Conservation (phyloP, 2,329 filamentous ascomycete genomes). For the Fusarium pininemorale region DNA sequence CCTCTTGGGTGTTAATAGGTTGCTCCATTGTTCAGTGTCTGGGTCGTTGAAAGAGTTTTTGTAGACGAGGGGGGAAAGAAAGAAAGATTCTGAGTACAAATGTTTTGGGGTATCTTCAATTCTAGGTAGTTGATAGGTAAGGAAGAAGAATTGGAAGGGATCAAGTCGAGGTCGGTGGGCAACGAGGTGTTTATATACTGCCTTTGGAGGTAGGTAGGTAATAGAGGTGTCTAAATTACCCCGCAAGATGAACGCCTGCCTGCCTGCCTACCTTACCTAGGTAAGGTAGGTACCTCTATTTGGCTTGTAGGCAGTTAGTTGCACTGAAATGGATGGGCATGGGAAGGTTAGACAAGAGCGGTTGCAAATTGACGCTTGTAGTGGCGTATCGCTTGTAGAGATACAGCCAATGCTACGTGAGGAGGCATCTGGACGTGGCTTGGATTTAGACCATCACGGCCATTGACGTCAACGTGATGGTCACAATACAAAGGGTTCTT, state of each 20-base stretch:
- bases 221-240: constrained; percentile 30
- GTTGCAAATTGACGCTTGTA: not conserved
- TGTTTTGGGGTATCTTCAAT: not conserved
- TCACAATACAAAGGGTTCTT: constrained; percentile 33
- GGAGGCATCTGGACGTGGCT: constrained; percentile 22
- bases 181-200: constrained; percentile 29
- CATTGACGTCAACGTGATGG: constrained; percentile 45
- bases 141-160: not conserved
- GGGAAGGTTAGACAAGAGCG: not conserved
- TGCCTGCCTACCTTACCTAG: not conserved
- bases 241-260: constrained; percentile 38
- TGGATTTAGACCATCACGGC: constrained; percentile 29
- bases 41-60: not conserved
- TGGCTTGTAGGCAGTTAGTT: not conserved
- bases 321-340: not conserved
- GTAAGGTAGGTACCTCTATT: not conserved
- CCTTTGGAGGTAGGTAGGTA: not conserved
- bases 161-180: not conserved
- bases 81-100: not conserved
- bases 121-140: not conserved
- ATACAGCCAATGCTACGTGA: constrained; percentile 11
- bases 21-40: constrained; percentile 38
- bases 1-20: constrained; percentile 37
- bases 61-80: not conserved
- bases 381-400: not conserved